Evolutionary conservation across 139 green algal species (phyloP).

Genomic region (Pleodorina starrii): DNA sequence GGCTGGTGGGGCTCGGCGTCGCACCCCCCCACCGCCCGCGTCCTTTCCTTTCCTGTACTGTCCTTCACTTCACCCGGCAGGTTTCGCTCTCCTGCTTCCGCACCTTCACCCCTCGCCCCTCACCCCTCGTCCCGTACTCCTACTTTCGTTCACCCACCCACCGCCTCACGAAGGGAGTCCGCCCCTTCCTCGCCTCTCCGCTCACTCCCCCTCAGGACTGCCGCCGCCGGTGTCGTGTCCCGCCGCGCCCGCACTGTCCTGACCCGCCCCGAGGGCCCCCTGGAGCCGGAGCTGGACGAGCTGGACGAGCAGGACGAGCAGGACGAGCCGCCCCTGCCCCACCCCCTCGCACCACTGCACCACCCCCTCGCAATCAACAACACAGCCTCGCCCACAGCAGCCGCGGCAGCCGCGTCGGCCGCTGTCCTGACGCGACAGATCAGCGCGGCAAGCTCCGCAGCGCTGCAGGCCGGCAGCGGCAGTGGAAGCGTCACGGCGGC

Average conservation of each 20-base stretch:
- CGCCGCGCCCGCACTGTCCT: background rate
- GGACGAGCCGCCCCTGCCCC: slow-evolving; percentile 33
- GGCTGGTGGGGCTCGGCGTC: too few species aligned
- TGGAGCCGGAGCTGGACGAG: too few species aligned
- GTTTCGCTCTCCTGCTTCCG: too few species aligned
- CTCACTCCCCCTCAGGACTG: background rate
- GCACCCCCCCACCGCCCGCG: too few species aligned
- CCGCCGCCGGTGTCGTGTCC: background rate
- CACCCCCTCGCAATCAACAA: slow-evolving; percentile 24
- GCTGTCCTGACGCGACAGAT: background rate
- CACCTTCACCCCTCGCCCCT: too few species aligned
- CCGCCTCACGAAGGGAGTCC: too few species aligned
- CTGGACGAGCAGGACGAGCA: too few species aligned
- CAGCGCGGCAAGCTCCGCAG: background rate
- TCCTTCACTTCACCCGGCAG: too few species aligned
- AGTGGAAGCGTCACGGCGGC: background rate
- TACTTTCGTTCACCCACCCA: too few species aligned
- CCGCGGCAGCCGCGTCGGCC: background rate
- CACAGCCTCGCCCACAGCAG: background rate
- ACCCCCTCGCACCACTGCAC: slow-evolving; percentile 3
- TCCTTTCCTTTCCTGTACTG: too few species aligned
- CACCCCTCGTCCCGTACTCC: too few species aligned
- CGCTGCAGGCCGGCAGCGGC: background rate
- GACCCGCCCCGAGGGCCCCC: background rate
- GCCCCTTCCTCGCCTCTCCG: too few species aligned